Evolutionary conservation across 1,139 yeast species (phyloP).

Genomic region (Kodamaea sp.): DNA sequence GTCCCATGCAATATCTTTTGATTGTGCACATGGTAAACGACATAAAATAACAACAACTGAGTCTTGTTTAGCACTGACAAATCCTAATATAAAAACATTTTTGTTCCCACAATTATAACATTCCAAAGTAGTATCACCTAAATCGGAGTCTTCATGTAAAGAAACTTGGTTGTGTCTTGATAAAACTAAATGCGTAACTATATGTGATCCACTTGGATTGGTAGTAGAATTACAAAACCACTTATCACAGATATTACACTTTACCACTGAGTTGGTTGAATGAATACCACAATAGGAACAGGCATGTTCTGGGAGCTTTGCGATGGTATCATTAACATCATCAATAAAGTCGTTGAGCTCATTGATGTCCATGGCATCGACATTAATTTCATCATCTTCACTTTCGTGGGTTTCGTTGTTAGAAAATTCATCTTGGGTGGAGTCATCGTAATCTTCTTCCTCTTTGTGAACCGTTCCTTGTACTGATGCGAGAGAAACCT

Average conservation of each 20-base stretch:
- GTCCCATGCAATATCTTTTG: constrained; percentile 78
- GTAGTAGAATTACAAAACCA: constrained; percentile 91
- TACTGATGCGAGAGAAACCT: constrained; percentile 14
- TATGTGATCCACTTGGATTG: constrained; percentile 67
- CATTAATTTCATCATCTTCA: constrained; percentile 1
- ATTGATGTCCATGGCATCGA: constrained; percentile 1
- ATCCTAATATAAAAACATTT: constrained; percentile 80
- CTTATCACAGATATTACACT: constrained; percentile 72
- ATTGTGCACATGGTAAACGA: constrained; percentile 84
- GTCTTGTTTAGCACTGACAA: constrained; percentile 83
- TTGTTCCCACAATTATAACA: constrained; percentile 88
- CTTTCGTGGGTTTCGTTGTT: constrained; percentile 1
- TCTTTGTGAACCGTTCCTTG: constrained; percentile 22
- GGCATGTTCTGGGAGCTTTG: constrained; percentile 32
- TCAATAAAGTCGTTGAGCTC: constrained; percentile 5
- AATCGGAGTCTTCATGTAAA: constrained; percentile 74
- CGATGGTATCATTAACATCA: constrained; percentile 4
- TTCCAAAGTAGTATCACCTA: constrained; percentile 82
- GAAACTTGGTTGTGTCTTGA: constrained; percentile 75
- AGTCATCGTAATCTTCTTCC: constrained; percentile 8
- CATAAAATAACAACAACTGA: constrained; percentile 85
- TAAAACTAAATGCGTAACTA: constrained; percentile 79
- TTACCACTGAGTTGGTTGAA: constrained; percentile 61
- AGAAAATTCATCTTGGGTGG: constrained; percentile 1
- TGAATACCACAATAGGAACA: constrained; percentile 81